A percentile compares a stretch with the other conserved stretches of the same genome.
Conservation (phyloP, 371 early-diverging fungal genomes). For the Parasitella parasitica region DNA sequence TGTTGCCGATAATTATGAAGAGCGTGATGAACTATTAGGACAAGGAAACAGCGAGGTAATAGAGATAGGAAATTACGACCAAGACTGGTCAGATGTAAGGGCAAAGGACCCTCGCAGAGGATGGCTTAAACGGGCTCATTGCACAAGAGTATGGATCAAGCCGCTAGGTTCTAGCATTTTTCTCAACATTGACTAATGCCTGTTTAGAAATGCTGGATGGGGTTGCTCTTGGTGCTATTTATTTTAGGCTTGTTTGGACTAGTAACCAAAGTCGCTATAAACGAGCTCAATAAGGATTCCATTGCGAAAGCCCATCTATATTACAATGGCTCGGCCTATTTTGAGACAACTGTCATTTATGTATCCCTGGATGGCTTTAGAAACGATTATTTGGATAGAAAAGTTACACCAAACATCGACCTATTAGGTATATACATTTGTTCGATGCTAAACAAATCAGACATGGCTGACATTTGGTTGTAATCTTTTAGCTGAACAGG, state of each 20-base stretch:
- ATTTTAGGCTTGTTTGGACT: background rate
- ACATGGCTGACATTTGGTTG: background rate
- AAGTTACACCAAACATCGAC: slow-evolving; percentile 67
- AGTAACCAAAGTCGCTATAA: background rate
- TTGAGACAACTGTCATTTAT: slow-evolving; percentile 73
- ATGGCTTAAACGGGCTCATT: background rate
- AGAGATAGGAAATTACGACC: slow-evolving; percentile 5
- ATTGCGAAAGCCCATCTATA: slow-evolving; percentile 7
- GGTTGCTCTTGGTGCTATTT: background rate
- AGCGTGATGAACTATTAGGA: background rate
- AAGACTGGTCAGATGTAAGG: background rate
- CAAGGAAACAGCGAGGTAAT: slow-evolving; percentile 5
- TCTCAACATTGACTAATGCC: background rate
- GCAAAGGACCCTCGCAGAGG: background rate
- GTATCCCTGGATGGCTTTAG: slow-evolving; percentile 89
- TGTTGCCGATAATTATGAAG: background rate
- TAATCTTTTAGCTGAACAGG: slow-evolving; percentile 31
- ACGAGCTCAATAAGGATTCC: background rate
- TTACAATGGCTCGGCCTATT: slow-evolving; percentile 68
- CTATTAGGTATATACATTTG: slow-evolving; percentile 46
- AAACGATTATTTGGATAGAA: slow-evolving; percentile 75
- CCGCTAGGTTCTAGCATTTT: background rate
- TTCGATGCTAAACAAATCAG: background rate
- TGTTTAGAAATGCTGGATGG: background rate
- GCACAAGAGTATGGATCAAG: background rate